These are phyloP conservation scores for Hordeum pubiflorum DNA, from an alignment of 202 grass and related monocot species.

Conservation along the genomic window DNA sequence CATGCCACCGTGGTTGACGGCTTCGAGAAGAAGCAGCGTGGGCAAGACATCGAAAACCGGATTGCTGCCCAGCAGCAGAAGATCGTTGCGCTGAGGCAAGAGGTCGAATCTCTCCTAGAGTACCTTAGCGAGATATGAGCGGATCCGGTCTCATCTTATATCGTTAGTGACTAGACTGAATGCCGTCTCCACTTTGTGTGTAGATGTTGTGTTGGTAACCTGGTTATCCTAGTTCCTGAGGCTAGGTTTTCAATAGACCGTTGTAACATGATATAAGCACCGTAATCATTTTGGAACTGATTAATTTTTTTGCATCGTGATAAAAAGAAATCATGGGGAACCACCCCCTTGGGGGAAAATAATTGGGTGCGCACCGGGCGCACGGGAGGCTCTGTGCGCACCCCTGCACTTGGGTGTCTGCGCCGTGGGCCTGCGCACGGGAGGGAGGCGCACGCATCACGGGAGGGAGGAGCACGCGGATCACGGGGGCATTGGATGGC, in stretches of 20 bases:
- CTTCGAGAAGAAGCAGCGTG: conserved; percentile 84
- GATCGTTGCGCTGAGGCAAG: conserved; percentile 59
- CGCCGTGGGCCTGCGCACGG: too few relatives aligned
- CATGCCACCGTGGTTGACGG: conserved; percentile 89
- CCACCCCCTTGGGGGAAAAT: not conserved
- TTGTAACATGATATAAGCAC: conserved; percentile 18
- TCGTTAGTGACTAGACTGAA: conserved; percentile 18
- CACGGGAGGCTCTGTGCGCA: too few relatives aligned
- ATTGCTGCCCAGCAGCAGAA: conserved; percentile 82
- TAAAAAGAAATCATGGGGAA: not conserved
- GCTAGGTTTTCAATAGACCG: not conserved
- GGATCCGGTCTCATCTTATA: not conserved
- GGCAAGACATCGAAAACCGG: conserved; percentile 71
- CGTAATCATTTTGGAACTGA: conserved; percentile 1
- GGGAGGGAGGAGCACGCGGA: too few relatives aligned
- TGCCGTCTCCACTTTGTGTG: not conserved
- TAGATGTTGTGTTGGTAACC: conserved; percentile 11
- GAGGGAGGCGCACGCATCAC: too few relatives aligned
- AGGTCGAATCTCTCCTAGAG: conserved; percentile 70
- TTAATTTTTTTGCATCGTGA: conserved; percentile 20
- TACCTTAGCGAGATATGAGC: conserved; percentile 67
- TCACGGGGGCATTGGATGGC: too few relatives aligned
- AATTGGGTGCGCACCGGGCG: too few relatives aligned
- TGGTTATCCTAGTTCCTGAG: not conserved
- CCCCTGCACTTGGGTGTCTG: too few relatives aligned